Percentiles rank a stretch among this genome's conserved stretches.
These are phyloP conservation scores for Vaccinium vitisidaea DNA, from an alignment of 148 eudicot species.

Conservation along the genomic window DNA sequence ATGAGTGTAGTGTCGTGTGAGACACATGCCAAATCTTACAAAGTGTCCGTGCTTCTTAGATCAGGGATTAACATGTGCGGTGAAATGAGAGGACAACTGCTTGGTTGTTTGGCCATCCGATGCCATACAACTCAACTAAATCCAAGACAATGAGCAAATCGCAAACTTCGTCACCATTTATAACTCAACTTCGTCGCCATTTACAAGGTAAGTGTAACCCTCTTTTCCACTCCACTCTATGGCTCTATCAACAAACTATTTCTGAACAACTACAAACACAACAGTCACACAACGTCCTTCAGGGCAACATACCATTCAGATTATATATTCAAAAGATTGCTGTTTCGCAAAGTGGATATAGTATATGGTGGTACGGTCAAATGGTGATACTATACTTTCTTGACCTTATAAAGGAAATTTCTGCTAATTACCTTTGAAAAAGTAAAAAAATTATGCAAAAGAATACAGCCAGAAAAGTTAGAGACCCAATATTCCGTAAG, in stretches of 20 bases:
- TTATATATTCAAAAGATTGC: background rate
- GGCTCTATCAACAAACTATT: background rate
- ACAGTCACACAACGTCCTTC: background rate
- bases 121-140: background rate
- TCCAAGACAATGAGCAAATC: conserved; percentile 8
- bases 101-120: background rate
- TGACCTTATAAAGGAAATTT: background rate
- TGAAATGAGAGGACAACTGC: background rate
- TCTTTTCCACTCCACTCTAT: background rate
- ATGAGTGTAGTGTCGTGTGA: background rate
- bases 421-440: background rate
- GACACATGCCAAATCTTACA: background rate
- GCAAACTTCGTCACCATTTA: background rate
- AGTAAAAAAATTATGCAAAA: background rate
- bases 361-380: background rate
- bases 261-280: background rate
- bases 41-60: background rate
- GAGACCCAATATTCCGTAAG: background rate
- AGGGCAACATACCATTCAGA: background rate
- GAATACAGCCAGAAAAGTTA: background rate
- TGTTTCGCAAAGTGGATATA: background rate
- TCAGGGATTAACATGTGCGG: background rate
- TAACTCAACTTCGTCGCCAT: background rate
- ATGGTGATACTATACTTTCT: too few relatives aligned
- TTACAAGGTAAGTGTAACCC: background rate